Base-by-base conservation (phyloP, 345 rosid species). In the Gossypium herbaceum region DNA sequence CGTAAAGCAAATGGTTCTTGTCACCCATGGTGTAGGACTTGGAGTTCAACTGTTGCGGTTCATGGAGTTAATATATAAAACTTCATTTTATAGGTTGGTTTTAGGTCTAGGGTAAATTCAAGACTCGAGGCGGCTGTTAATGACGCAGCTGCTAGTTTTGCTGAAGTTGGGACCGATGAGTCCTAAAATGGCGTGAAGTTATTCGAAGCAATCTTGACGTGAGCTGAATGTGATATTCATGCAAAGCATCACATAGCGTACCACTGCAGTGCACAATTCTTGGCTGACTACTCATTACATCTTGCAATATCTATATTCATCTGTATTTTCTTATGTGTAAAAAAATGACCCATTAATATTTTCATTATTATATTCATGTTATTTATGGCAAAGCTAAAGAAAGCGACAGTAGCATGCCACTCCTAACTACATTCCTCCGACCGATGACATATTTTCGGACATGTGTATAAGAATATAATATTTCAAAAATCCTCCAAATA, bases 161-260 rank as follows among this genome's bases (percentile, higher is more conserved):
- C 69, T 65, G 48, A n/a, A 41, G 19, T 65, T 20, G 29, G 24
- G 41, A 47, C 29, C 50, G 55, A 11, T 47, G 2, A 19, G 55
- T 45, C 71, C 56, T 47, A 24, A 20, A 43, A 67, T 5, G 71
- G 13, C 27, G 52, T 43, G 17, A 7, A 67, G 29, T 22, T 67
- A 2, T 4, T n/a, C 9, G 24, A 64, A 64, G 69, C 50, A 64
- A 64, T 64, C 69, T 64, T 64, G 69, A 19, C 50, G 24, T 64
- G 69, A 64, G 27, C 27, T 1, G 24, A 56, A 56, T 2, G 2
- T 19, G 27, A 41, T n/a, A 22, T 64, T 43, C 69, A 9, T 43
- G 51, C 51, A 41, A 64, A 64, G 69, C 69, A 64, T 41, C 51
- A 64, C 39, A 48, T 12, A 11, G 8, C 17, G 1, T 7, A 62